Evolutionary conservation across 2,329 filamentous ascomycete species (phyloP), one percentile per base, ranked within the genome.

Genomic region (Tolypocladium ovalisporum): DNA sequence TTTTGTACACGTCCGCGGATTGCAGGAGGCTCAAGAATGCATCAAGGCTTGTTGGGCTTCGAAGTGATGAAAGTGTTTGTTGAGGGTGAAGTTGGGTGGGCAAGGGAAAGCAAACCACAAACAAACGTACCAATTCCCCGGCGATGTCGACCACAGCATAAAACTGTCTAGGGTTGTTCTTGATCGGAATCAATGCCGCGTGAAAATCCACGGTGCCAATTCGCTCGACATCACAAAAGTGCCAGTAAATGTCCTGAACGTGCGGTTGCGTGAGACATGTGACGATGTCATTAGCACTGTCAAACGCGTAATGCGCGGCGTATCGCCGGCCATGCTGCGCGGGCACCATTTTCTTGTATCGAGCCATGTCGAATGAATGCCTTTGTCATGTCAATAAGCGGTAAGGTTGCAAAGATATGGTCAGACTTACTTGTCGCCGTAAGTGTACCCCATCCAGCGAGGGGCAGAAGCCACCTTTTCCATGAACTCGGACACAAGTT

Each of bases 21-120:
- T 3, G 13, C 1, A 24, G 27, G 13, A 1, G 17, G 15, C 1
- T 24, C 3, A 6, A 22, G 19, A 6, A 9, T 7, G 2, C 3
- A 15, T 4, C 4, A 40, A 2, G 36, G 13, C 13, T 37, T 37
- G 36, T 12, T 17, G 17, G 15, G 36, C 12, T 15, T 17, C 4
- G 35, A 36, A 8, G 35, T 36, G 35, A 22, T 40, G 39, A 10
- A 37, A 10, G 8, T 15, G 40, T 22, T 7, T 12, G 8, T n/a
- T 9, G 13, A n/a, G n/a, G n/a, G n/a, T n/a, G n/a, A n/a, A n/a
- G n/a, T n/a, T n/a, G n/a, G n/a, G n/a, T n/a, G n/a, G n/a, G n/a
- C 24, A 15, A 44, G 22, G n/a, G 9, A 27, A 44, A 27, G 2
- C 39, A 22, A 27, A 10, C 12, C 3, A 13, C 12, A 10, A 44